These are phyloP conservation scores for Colletotrichum truncatum DNA, from an alignment of 2,329 filamentous ascomycete species.

Conservation along the genomic window DNA sequence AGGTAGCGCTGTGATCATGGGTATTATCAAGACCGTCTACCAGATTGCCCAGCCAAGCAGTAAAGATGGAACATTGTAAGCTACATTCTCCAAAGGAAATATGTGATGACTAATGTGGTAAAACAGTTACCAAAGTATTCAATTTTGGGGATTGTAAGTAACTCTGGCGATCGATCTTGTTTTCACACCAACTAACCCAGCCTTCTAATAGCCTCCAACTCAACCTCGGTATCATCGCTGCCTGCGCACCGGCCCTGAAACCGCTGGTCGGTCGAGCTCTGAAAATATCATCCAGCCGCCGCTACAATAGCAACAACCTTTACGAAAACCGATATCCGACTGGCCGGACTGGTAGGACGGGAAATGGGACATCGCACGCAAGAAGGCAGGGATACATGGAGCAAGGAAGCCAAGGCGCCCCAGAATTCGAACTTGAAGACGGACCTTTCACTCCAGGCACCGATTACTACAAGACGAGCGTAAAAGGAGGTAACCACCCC, in stretches of 20 bases:
- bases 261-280: slow-evolving; percentile 43
- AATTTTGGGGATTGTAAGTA: slow-evolving; percentile 45
- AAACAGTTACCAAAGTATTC: slow-evolving; percentile 34
- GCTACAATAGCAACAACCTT: slow-evolving; percentile 6
- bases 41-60: slow-evolving; percentile 43
- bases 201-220: slow-evolving; percentile 46
- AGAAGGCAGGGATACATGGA: slow-evolving; percentile 18
- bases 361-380: not conserved
- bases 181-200: not conserved
- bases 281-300: slow-evolving; percentile 34
- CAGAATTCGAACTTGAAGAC: slow-evolving; percentile 18
- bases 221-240: slow-evolving; percentile 49
- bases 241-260: slow-evolving; percentile 48
- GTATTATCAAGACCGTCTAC: slow-evolving; percentile 48
- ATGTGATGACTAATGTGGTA: no score
- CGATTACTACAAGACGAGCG: not conserved
- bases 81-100: no score
- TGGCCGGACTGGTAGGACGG: not conserved
- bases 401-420: slow-evolving; percentile 14
- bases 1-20: slow-evolving; percentile 47
- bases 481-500: not conserved
- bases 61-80: slow-evolving; percentile 44
- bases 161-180: not conserved
- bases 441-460: not conserved
- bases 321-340: slow-evolving; percentile 26